Conservation (phyloP, 768 basidiomycete species). For the Podaxis carcinomalis region DNA sequence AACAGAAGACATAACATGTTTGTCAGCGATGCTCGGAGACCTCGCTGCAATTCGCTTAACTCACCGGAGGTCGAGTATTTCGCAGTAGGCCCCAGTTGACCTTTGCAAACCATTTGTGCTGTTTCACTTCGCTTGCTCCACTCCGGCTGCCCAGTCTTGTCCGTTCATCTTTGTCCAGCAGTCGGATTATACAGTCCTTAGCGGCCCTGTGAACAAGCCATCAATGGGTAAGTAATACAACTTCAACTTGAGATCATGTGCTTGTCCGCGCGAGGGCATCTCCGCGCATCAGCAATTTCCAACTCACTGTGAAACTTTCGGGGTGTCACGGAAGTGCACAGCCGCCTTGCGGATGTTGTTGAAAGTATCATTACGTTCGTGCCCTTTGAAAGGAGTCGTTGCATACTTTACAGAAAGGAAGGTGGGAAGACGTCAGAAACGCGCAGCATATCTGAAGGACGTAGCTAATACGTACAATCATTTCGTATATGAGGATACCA, state of each 20-base stretch:
- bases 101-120: slow-evolving; percentile 96
- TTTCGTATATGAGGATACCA: slow-evolving; percentile 97
- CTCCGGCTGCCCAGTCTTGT: slow-evolving; percentile 86
- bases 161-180: slow-evolving; percentile 90
- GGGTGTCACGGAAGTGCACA: slow-evolving; percentile 82
- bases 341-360: slow-evolving; percentile 87
- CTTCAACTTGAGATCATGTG: background rate
- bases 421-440: slow-evolving; percentile 26
- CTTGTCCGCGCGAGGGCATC: slow-evolving; percentile 7
- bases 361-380: slow-evolving; percentile 93
- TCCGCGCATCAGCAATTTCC: slow-evolving; percentile 21
- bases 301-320: slow-evolving; percentile 53
- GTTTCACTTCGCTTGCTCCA: slow-evolving; percentile 97
- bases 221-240: background rate
- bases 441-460: slow-evolving; percentile 31
- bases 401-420: slow-evolving; percentile 64
- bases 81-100: slow-evolving; percentile 96
- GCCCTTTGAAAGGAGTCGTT: slow-evolving; percentile 98
- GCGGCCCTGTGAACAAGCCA: slow-evolving; percentile 51
- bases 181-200: slow-evolving; percentile 81
- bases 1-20: background rate
- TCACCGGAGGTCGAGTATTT: slow-evolving; percentile 88
- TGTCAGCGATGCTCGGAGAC: slow-evolving; percentile 1
- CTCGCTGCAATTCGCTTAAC: slow-evolving; percentile 24
- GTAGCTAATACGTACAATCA: slow-evolving; percentile 74